Conservation (phyloP, 1,284 basidiomycete genomes). For the Apiotrichum montevideense region DNA sequence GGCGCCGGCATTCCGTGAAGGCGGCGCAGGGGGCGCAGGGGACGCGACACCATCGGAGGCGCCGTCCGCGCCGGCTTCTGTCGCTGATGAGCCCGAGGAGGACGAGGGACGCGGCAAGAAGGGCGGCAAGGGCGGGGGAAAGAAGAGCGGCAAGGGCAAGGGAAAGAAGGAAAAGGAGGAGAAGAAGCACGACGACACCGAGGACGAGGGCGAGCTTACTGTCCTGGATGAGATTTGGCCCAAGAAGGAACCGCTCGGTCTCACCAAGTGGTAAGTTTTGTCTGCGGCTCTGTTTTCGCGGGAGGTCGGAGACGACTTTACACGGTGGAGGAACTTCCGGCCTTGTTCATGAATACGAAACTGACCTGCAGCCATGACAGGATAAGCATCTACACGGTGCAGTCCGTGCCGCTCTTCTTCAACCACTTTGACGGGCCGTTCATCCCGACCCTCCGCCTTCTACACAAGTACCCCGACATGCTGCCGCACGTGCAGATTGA, state of each 20-base stretch:
- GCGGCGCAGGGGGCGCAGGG: constrained; percentile 3
- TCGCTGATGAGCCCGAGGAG: background rate
- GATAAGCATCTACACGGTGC: constrained; percentile 82
- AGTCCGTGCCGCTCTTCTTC: constrained; percentile 85
- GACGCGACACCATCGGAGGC: constrained; percentile 10
- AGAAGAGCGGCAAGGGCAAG: constrained; percentile 41
- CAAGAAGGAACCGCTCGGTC: constrained; percentile 90
- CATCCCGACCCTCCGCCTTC: constrained; percentile 75
- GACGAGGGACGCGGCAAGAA: constrained; percentile 5
- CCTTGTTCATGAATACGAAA: background rate
- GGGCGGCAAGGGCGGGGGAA: constrained; percentile 19
- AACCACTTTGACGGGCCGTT: constrained; percentile 95
- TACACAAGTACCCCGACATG: constrained; percentile 90
- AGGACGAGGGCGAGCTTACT: constrained; percentile 51
- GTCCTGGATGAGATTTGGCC: constrained; percentile 89
- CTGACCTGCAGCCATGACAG: constrained; percentile 72
- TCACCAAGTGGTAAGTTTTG: constrained; percentile 82
- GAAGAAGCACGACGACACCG: constrained; percentile 37
- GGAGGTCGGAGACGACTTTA: background rate
- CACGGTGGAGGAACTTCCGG: too few relatives aligned
- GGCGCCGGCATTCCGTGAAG: constrained; percentile 32
- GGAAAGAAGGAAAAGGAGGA: constrained; percentile 33
- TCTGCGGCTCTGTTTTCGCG: too few relatives aligned
- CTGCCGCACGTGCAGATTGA: constrained; percentile 86
- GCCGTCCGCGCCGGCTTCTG: background rate